Conservation (phyloP, 1,284 basidiomycete genomes). For the Trichosporon faecale region DNA sequence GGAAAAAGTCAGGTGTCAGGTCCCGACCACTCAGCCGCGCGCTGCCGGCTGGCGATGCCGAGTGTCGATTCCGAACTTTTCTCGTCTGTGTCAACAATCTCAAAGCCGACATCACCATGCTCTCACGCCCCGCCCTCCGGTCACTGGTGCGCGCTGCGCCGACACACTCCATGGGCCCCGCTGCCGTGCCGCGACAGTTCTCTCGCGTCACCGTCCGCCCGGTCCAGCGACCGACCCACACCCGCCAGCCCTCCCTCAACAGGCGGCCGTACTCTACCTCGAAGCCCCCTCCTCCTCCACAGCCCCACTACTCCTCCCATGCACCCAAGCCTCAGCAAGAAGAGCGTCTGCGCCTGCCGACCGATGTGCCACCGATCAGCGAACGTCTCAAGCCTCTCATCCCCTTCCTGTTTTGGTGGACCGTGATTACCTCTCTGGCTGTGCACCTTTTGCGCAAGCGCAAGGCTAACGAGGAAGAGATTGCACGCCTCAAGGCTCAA, state of each 20-base stretch:
- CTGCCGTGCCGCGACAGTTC: background rate
- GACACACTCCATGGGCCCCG: background rate
- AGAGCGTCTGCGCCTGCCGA: background rate
- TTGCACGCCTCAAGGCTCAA: constrained; percentile 35
- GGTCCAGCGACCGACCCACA: background rate
- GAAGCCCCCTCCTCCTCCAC: background rate
- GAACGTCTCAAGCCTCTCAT: constrained; percentile 43
- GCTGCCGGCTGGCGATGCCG: background rate
- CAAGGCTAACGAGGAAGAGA: constrained; percentile 33
- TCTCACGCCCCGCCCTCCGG: background rate
- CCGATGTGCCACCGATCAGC: constrained; percentile 39
- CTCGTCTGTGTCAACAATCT: background rate
- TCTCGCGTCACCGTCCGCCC: background rate
- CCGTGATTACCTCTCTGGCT: constrained; percentile 46
- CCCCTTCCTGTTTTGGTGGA: constrained; percentile 51
- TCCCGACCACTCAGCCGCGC: background rate
- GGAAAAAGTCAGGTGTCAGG: constrained; percentile 13
- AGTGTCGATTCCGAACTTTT: constrained; percentile 10
- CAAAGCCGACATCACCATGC: background rate
- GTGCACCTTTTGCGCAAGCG: constrained; percentile 43
- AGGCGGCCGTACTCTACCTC: background rate
- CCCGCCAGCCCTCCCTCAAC: background rate
- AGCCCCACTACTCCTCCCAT: background rate
- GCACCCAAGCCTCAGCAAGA: background rate
- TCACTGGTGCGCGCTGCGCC: background rate